These are phyloP conservation scores for Lachnellula hyalina DNA, from an alignment of 2,329 filamentous ascomycete species.

Conservation along the genomic window DNA sequence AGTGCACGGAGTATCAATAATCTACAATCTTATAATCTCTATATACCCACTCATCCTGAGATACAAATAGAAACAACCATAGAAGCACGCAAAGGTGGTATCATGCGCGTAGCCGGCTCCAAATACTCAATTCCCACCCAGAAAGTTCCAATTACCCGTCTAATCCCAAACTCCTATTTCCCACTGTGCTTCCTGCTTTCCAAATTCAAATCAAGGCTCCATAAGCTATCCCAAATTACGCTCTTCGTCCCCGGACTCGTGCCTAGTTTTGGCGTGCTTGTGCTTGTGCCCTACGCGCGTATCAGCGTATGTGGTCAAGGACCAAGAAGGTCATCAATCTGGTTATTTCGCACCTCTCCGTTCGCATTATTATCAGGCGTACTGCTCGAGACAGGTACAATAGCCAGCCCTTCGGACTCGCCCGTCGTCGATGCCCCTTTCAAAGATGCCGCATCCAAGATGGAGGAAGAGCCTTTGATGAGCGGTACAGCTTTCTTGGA, in stretches of 20 bases:
- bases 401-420: constrained; percentile 21
- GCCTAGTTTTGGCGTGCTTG: constrained; percentile 11
- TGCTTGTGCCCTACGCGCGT: constrained; percentile 19
- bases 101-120: too few species aligned
- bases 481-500: constrained; percentile 67
- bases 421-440: constrained; percentile 20
- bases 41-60: too few species aligned
- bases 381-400: constrained; percentile 8
- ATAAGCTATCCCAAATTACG: constrained; percentile 57
- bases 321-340: constrained; percentile 27
- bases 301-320: constrained; percentile 26
- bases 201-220: constrained; percentile 55
- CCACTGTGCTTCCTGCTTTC: constrained; percentile 36
- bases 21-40: too few species aligned
- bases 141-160: too few species aligned
- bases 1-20: too few species aligned
- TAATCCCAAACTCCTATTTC: background rate
- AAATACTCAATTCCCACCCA: too few species aligned
- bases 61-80: too few species aligned
- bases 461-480: constrained; percentile 19
- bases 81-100: too few species aligned
- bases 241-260: constrained; percentile 41
- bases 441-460: constrained; percentile 22
- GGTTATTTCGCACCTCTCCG: constrained; percentile 24
- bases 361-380: constrained; percentile 10